phyloP scores from a whole-genome alignment of 2,329 filamentous ascomycete species.

The Epichloe amarillans region DNA sequence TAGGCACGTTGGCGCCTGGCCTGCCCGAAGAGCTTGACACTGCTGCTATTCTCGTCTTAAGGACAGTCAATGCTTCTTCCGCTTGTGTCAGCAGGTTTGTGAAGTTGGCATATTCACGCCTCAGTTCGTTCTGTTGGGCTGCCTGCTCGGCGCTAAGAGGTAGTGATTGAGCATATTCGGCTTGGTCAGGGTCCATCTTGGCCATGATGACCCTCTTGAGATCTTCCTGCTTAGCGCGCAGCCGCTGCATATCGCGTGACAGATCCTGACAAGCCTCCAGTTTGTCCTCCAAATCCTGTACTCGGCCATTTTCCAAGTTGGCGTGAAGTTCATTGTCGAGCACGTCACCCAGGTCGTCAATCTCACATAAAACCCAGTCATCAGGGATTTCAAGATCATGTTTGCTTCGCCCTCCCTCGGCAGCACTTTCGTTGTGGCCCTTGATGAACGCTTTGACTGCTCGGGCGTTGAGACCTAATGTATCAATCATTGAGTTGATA shows the following conservation, averaged over 20 bases:
- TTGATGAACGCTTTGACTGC: constrained; percentile 53
- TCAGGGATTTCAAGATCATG: constrained; percentile 57
- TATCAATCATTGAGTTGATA: constrained; percentile 90
- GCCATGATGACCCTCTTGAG: constrained; percentile 63
- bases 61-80: constrained; percentile 66
- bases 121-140: constrained; percentile 70
- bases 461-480: constrained; percentile 67
- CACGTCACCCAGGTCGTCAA: constrained; percentile 52
- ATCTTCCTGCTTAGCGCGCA: constrained; percentile 65
- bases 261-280: constrained; percentile 56
- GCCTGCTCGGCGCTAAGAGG: constrained; percentile 77
- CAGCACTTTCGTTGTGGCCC: constrained; percentile 47
- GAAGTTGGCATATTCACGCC: constrained; percentile 60
- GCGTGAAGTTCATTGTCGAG: constrained; percentile 50
- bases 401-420: constrained; percentile 41
- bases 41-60: constrained; percentile 63
- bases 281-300: constrained; percentile 56
- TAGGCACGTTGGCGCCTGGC: constrained; percentile 47
- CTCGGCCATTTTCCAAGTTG: constrained; percentile 52
- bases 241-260: constrained; percentile 53
- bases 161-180: constrained; percentile 50
- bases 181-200: constrained; percentile 53
- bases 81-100: constrained; percentile 62
- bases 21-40: constrained; percentile 36
- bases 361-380: constrained; percentile 64